phyloP scores from a whole-genome alignment of 768 basidiomycete genomes.

The Boletus reticuloceps region DNA sequence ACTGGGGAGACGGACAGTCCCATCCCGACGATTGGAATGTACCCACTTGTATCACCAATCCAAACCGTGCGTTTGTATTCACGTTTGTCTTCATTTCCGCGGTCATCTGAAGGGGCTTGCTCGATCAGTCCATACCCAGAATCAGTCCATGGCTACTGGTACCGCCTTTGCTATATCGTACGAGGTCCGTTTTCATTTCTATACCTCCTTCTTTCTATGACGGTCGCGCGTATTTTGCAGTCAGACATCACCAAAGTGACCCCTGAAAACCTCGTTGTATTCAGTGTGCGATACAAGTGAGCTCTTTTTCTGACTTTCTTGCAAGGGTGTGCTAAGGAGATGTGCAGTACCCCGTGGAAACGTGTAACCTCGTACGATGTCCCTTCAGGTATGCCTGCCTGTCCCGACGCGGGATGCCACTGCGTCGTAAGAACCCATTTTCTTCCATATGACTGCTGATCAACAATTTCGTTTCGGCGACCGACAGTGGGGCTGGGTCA shows the following conservation, averaged over 20 bases:
- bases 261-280: neutral
- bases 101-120: neutral
- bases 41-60: neutral
- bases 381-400: constrained; percentile 3
- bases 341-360: constrained; percentile 11
- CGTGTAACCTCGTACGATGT: neutral
- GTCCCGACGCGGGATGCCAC: neutral
- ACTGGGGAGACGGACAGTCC: neutral
- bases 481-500: constrained; percentile 11
- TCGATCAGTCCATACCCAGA: constrained; percentile 13
- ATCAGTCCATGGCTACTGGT: constrained; percentile 7
- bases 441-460: neutral
- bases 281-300: neutral
- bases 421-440: constrained; percentile 1
- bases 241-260: neutral
- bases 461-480: neutral
- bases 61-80: constrained; percentile 13
- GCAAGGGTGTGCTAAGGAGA: neutral
- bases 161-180: constrained; percentile 11
- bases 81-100: neutral
- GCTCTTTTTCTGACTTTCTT: neutral
- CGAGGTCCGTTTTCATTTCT: constrained; percentile 4
- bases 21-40: constrained; percentile 1
- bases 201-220: neutral
- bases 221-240: neutral